Base-by-base conservation (phyloP, 352 stramenopile genomes). In the Peronosclerospora sorghi region DNA sequence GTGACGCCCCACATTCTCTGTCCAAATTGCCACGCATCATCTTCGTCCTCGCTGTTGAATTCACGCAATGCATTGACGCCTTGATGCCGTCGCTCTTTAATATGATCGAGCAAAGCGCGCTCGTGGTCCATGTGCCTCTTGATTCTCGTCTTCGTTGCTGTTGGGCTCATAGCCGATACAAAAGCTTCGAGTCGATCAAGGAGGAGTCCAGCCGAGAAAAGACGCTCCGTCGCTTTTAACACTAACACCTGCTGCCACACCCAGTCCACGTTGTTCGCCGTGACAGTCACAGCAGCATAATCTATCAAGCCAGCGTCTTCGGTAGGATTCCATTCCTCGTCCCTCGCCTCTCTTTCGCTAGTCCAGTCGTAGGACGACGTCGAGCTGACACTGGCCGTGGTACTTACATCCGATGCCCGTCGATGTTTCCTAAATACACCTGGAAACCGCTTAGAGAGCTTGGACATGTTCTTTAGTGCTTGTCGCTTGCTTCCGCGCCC, bases 1-100 rank as follows among this genome's bases (percentile, higher is more conserved):
- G 75, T 83, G 0, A 91, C 72, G 1, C 75, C 78, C 44, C 86
- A 68, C 54, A 85, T 80, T 14, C 61, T 74, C 35, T 91, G 78
- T 0, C 63, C 78, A 50, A 87, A 85, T 26, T 80, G 64, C 78
- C 78, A 91, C 15, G 62, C 45, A 8, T 85, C 72, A 5, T 66
- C 65, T 5, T 68, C 62, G 24, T 79, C 63, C 41, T 78, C 70
- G 26, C 56, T 51, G 39, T 67, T 82, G 51, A 91, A 91, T 23
- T 91, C 78, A 20, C 73, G 70, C 2, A 91, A 41, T 1, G 76
- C 73, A 13, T 47, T 50, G 8, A 74, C 49, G 1, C 74, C 74
- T 34, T 68, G 49, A 23, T 63, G 45, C 13, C 62, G 64, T 5
- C 73, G 66, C 14, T 70, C 51, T 46, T 85, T 83, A 37, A 86